Conservation (phyloP, 2,329 filamentous ascomycete genomes). For the Cercospora sp. region DNA sequence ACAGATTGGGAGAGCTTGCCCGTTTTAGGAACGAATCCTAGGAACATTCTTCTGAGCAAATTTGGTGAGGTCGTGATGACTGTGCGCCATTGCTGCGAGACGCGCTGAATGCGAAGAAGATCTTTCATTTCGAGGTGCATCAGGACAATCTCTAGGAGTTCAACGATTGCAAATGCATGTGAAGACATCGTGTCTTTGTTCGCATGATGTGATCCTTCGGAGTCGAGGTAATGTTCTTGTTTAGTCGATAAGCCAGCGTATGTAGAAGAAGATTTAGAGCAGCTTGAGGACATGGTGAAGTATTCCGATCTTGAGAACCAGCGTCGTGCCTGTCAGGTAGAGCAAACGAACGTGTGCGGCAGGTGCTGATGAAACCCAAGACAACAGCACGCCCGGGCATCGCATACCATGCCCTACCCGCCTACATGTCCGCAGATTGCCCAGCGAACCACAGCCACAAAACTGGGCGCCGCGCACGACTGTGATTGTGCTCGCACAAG, state of each 20-base stretch:
- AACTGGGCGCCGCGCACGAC: constrained; percentile 1
- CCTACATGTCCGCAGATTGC: not conserved
- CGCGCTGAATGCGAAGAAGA: constrained; percentile 15
- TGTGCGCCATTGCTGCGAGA: constrained; percentile 19
- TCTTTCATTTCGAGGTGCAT: constrained; percentile 18
- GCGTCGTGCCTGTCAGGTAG: not conserved
- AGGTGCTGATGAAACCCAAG: not conserved
- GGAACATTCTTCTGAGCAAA: constrained; percentile 15
- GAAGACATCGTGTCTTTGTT: not conserved
- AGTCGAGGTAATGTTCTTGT: not conserved
- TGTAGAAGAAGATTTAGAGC: not conserved
- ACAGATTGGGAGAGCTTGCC: constrained; percentile 13
- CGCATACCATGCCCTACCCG: not conserved
- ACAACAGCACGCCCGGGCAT: not conserved
- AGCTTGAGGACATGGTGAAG: not conserved
- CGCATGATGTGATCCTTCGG: not conserved
- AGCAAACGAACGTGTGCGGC: not conserved
- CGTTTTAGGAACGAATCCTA: constrained; percentile 17
- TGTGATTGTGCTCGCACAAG: not conserved
- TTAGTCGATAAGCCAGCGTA: not conserved
- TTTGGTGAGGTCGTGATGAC: constrained; percentile 15
- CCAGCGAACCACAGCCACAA: not conserved
- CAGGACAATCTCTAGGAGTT: constrained; percentile 22
- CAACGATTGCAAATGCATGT: constrained; percentile 7
- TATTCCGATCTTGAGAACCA: not conserved